Conservation (phyloP, 345 rosid genomes). For the Nasturtium officinale region DNA sequence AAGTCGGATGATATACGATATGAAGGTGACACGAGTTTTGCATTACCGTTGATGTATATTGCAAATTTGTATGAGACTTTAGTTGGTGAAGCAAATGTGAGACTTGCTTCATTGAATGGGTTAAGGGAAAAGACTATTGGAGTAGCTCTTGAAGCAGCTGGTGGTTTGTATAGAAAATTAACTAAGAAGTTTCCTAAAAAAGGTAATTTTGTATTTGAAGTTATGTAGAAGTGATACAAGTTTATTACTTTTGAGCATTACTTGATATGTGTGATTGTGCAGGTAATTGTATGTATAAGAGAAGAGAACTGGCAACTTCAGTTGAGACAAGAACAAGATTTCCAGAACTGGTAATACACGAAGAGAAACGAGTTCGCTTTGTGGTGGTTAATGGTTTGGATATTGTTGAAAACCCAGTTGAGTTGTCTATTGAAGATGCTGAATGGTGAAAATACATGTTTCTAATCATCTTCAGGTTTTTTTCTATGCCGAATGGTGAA, state of each 20-base stretch:
- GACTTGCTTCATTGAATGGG: conserved; percentile 75
- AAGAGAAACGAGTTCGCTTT: conserved; percentile 92
- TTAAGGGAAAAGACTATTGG: conserved; percentile 83
- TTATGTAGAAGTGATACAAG: background rate
- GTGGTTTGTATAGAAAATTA: conserved; percentile 84
- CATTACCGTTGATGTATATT: conserved; percentile 90
- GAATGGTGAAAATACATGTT: conserved; percentile 63
- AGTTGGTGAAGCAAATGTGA: conserved; percentile 71
- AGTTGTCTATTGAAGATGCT: conserved; percentile 67
- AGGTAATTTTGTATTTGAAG: conserved; percentile 49
- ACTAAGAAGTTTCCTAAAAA: conserved; percentile 89
- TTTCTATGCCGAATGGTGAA: background rate
- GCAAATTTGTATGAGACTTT: conserved; percentile 88
- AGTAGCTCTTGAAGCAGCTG: conserved; percentile 92
- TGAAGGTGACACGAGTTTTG: conserved; percentile 75
- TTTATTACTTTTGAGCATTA: background rate
- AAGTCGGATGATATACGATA: conserved; percentile 69
- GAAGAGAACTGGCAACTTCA: conserved; percentile 96
- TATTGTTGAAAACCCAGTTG: conserved; percentile 79
- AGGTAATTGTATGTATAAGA: conserved; percentile 74
- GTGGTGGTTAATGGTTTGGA: conserved; percentile 94
- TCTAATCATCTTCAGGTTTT: background rate
- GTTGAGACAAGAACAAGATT: conserved; percentile 85
- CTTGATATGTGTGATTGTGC: conserved; percentile 5
- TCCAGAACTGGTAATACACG: conserved; percentile 95